Evolutionary conservation across 306 rosid genomes (phyloP), one percentile per base, ranked within the genome.

Genomic region (Quercus dentata): DNA sequence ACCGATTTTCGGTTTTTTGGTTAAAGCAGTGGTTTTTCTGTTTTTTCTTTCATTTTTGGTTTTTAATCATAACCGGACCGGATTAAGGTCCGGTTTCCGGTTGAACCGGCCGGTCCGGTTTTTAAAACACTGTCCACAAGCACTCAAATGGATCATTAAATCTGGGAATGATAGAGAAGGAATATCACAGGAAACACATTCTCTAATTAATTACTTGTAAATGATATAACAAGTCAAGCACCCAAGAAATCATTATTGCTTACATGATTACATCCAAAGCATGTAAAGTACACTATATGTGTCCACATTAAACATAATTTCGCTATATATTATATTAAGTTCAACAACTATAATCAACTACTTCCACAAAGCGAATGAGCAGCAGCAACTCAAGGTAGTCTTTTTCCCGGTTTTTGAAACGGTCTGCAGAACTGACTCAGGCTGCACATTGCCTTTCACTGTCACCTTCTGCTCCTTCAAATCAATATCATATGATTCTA

Each of bases 401-500:
- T 91, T 90, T 93, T 94, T 94, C 68, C 98, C 98, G 30, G 94
- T 89, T 86, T 94, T 94, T 23, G 97, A 80, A 74, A 94, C 97
- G 0, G 97, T 85, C 73, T 89, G 91, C 46, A 88, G 82, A 87
- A 94, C 98, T 46, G 85, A 78, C 27, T 94, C 95, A 6, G 92
- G 74, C 41, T 81, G 82, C 35, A 90, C 92, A 49, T 76, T 93
- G 58, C 98, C 97, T 80, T 85, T 93, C 87, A 96, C 99, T 7
- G 97, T 94, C 82, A 96, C 98, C 88, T 93, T 96, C 73, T 96
- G 98, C 18, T 91, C 91, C 82, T 96, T 87, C 72, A 96, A 79
- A 76, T 93, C 94, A 65, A 96, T 83, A 85, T 96, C 99, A 76
- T 79, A 96, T 27, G 98, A 85, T 52, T 96, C 98, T 25, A 96